phyloP scores from a whole-genome alignment of 805 yeast species.

The Teunomyces atbi region DNA sequence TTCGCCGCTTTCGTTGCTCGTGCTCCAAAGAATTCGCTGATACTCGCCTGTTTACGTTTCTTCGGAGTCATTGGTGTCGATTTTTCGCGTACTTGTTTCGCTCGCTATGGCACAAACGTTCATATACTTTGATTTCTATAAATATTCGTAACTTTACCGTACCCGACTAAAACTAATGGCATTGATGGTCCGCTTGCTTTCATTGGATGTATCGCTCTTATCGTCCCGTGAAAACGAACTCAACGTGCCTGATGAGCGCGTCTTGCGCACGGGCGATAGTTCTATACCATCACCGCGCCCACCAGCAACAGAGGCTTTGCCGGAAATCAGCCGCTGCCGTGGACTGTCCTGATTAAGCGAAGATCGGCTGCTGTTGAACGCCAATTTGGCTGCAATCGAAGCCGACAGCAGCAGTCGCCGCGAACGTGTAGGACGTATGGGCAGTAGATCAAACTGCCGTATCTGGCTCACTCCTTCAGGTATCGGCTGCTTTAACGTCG shows the following conservation, averaged over 20 bases:
- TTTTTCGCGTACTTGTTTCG: not conserved
- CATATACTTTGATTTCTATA: not conserved
- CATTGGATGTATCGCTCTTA: slow-evolving; percentile 3
- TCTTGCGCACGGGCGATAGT: slow-evolving; percentile 14
- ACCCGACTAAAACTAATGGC: slow-evolving; percentile 25
- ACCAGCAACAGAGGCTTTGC: slow-evolving; percentile 6
- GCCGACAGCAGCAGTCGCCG: slow-evolving; percentile 11
- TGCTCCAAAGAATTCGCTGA: not conserved
- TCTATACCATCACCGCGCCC: slow-evolving; percentile 6
- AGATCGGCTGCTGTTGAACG: slow-evolving; percentile 21
- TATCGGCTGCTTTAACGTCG: slow-evolving; percentile 2
- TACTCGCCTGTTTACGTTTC: slow-evolving; percentile 5
- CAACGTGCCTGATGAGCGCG: slow-evolving; percentile 17
- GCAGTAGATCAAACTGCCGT: not conserved
- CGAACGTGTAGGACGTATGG: not conserved
- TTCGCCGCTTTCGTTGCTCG: not conserved
- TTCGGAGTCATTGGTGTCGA: not conserved
- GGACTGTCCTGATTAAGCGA: slow-evolving; percentile 15
- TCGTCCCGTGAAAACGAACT: not conserved
- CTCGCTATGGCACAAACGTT: no score
- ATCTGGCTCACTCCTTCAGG: not conserved
- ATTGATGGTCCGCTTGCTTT: slow-evolving; percentile 15
- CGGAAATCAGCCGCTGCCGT: slow-evolving; percentile 11
- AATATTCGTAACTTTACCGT: slow-evolving; percentile 7
- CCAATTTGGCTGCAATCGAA: slow-evolving; percentile 29